A percentile compares a stretch with the other conserved stretches of the same genome.
Evolutionary conservation across 345 rosid genomes (phyloP).

Genomic region (Gossypium bickii): DNA sequence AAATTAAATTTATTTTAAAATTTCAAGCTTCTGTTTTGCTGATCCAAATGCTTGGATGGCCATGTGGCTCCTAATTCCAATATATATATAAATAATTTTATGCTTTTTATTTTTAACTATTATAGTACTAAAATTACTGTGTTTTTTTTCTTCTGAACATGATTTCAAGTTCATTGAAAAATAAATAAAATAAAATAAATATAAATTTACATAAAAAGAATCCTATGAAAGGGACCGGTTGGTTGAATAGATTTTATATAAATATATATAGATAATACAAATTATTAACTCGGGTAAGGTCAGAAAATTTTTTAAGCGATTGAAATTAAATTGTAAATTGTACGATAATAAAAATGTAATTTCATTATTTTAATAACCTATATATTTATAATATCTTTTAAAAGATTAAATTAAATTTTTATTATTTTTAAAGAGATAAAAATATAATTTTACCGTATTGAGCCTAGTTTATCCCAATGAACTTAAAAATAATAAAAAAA

Average conservation of each 20-base stretch:
- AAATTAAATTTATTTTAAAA: not conserved
- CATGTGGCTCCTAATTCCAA: constrained; percentile 25
- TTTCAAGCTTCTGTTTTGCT: not conserved
- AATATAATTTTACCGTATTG: no score
- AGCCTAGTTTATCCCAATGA: no score
- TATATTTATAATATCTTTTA: no score
- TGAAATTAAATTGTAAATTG: no score
- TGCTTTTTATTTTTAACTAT: not conserved
- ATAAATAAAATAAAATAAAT: no score
- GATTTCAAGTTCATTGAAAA: not conserved
- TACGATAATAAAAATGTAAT: no score
- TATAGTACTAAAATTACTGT: not conserved
- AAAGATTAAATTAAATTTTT: no score
- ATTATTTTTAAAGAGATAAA: no score
- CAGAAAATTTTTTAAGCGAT: not conserved
- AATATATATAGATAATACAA: no score
- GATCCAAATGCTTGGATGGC: constrained; percentile 26
- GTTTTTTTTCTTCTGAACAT: not conserved
- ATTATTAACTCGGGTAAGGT: no score
- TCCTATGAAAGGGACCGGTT: not conserved
- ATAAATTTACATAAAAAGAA: not conserved
- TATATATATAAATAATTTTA: not conserved
- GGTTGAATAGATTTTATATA: not conserved
- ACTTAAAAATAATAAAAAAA: no score
- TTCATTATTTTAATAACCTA: no score